Base-by-base conservation (phyloP, 805 yeast genomes). In the Candida ovalis region DNA sequence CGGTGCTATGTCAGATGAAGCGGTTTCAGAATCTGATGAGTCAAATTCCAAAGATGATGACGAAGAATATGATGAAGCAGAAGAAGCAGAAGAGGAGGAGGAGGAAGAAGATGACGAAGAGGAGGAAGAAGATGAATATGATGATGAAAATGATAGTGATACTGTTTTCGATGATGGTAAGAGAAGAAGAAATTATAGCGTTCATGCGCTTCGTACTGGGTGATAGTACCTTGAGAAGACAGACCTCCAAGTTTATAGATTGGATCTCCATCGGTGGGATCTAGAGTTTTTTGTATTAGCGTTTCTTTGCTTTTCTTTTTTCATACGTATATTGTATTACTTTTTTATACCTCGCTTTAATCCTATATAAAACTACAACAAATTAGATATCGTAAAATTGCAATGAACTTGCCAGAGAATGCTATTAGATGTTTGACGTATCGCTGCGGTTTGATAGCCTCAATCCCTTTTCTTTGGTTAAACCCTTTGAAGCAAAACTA, bases 361-460 rank as follows among this genome's bases (percentile, higher is more conserved):
- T 7, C 7, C 15, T 12, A 15, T 30, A 25, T 25, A 10, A 25
- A 10, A 25, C 10, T 10, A 7, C 7, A 7, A 7, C 10, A 7
- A 25, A 25, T 25, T 7, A 10, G 10, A 25, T 25, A 10, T 10
- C 28, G 10, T 25, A 25, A 30, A 30, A 12, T 30, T 30, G 35
- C 35, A 15, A 15, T 5, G 12, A 30, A 30, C 35, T 30, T 12
- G 15, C 15, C n/a, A 30, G 15, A 30, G 4, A 4, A 8, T 30
- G 9, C 15, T 10, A 30, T 42, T 38, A 54, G 22, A 48, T 33
- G 44, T 55, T 50, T 28, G 48, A 46, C 4, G 53, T 35, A 38
- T 55, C 59, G 18, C 47, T 49, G 9, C 59, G 42, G 33, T 55
- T 55, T 27, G 57, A 49, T 38, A 46, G 45, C 44, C 55, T 55